phyloP scores from a whole-genome alignment of 176 grass and related monocot species.

The Elymus sibiricus region DNA sequence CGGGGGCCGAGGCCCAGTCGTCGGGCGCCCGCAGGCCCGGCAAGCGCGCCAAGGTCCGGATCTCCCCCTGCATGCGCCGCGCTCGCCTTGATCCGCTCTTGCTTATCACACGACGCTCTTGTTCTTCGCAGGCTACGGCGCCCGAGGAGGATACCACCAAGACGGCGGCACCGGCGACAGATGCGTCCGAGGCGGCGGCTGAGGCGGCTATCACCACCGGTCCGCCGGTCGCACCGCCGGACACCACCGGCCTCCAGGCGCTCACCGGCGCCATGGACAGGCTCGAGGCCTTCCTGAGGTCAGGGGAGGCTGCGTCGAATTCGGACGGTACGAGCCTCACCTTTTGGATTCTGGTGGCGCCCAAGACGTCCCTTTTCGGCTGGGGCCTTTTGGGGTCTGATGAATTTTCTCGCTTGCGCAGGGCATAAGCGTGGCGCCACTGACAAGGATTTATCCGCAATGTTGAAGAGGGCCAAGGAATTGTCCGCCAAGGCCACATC shows the following conservation, averaged over 20 bases:
- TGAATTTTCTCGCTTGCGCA: slow-evolving; percentile 1
- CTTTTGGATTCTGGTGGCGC: background rate
- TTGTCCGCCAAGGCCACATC: slow-evolving; percentile 31
- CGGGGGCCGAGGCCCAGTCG: slow-evolving; percentile 12
- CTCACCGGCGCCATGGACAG: slow-evolving; percentile 48
- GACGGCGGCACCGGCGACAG: background rate
- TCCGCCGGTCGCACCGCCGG: background rate
- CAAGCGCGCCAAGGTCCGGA: slow-evolving; percentile 53
- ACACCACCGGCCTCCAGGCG: slow-evolving; percentile 38
- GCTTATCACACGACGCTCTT: background rate
- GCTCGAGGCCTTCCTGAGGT: slow-evolving; percentile 42
- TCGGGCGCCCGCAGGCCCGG: slow-evolving; percentile 24
- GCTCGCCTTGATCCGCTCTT: slow-evolving; percentile 17
- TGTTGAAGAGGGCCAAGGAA: slow-evolving; percentile 35
- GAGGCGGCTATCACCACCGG: background rate
- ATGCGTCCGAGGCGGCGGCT: background rate
- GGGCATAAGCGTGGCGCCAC: slow-evolving; percentile 22
- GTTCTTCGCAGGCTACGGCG: slow-evolving; percentile 2
- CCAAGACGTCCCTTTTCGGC: background rate
- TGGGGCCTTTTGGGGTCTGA: background rate
- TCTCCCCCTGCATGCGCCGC: slow-evolving; percentile 22
- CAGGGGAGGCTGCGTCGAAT: slow-evolving; percentile 27
- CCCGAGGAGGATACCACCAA: slow-evolving; percentile 12
- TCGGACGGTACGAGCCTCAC: slow-evolving; percentile 18
- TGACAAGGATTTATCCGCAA: slow-evolving; percentile 33